These are phyloP conservation scores for Epichloe aotearoae DNA, from an alignment of 2,329 filamentous ascomycete species.

Conservation along the genomic window DNA sequence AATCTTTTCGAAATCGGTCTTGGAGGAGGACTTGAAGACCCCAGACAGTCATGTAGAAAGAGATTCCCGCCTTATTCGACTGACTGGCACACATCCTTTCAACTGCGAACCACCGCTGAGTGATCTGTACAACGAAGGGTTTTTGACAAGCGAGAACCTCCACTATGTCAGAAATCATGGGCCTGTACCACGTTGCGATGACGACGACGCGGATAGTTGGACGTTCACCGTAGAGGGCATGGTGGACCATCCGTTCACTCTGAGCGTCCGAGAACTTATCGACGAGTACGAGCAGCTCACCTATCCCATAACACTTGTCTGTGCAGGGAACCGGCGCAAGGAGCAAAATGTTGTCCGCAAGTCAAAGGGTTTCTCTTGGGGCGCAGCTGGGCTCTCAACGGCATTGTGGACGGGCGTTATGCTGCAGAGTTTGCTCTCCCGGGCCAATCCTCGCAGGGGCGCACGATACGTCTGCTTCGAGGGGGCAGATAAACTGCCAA, in stretches of 20 bases:
- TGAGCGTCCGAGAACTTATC: slow-evolving; percentile 61
- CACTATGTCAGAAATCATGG: slow-evolving; percentile 93
- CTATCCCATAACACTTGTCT: slow-evolving; percentile 78
- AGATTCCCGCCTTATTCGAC: slow-evolving; percentile 67
- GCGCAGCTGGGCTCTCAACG: slow-evolving; percentile 73
- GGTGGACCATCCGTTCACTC: slow-evolving; percentile 60
- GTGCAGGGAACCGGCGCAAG: slow-evolving; percentile 82
- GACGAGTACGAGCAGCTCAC: slow-evolving; percentile 68
- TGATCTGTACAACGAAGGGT: slow-evolving; percentile 65
- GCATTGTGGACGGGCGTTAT: slow-evolving; percentile 77
- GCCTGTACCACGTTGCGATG: slow-evolving; percentile 60
- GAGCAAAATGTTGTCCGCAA: slow-evolving; percentile 87
- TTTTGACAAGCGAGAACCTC: slow-evolving; percentile 73
- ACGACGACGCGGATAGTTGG: slow-evolving; percentile 65
- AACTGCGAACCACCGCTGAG: slow-evolving; percentile 78
- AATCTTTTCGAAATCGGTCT: slow-evolving; percentile 44
- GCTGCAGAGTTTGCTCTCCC: slow-evolving; percentile 56
- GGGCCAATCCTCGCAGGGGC: slow-evolving; percentile 52
- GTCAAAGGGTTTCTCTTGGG: slow-evolving; percentile 91
- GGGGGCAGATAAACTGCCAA: slow-evolving; percentile 76
- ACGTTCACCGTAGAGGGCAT: slow-evolving; percentile 73
- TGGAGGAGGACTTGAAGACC: slow-evolving; percentile 68
- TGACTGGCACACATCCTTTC: slow-evolving; percentile 84
- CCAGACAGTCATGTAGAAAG: slow-evolving; percentile 71
- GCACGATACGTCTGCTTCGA: slow-evolving; percentile 85